A percentile compares a stretch with the other conserved stretches of the same genome.
These are phyloP conservation scores for Candida krabiensis DNA, from an alignment of 805 yeast genomes.

Conservation along the genomic window DNA sequence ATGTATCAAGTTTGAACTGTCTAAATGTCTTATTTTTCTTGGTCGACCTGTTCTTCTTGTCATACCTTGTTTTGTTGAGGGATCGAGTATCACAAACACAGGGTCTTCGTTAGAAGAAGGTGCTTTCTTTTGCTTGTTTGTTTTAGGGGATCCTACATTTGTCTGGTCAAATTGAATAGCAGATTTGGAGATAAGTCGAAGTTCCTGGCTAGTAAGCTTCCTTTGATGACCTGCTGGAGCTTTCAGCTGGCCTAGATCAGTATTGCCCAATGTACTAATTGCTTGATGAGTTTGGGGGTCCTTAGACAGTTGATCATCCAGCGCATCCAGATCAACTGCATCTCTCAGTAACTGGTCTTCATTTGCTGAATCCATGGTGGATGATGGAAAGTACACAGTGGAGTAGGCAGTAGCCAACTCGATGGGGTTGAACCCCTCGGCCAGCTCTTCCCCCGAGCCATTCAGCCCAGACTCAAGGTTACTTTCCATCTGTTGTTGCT, in stretches of 20 bases:
- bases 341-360: not conserved
- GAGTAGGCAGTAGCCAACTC: conserved; percentile 7
- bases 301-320: not conserved
- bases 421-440: not conserved
- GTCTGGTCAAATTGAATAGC: conserved; percentile 7
- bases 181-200: conserved; percentile 1
- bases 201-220: conserved; percentile 1
- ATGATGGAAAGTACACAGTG: not conserved
- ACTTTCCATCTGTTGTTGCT: not conserved
- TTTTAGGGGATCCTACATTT: not conserved
- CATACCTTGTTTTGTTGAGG: conserved; percentile 14
- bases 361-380: not conserved
- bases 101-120: not conserved
- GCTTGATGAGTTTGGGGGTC: not conserved
- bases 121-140: not conserved
- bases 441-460: not conserved
- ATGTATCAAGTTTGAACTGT: too few relatives aligned
- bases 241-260: not conserved
- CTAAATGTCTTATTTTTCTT: not conserved
- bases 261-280: not conserved
- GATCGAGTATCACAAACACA: conserved; percentile 17
- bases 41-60: conserved; percentile 12
- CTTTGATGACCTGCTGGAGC: not conserved
- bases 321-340: not conserved
- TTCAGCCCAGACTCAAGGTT: not conserved